These are phyloP conservation scores for Aspergillus costaricaensis DNA, from an alignment of 2,329 filamentous ascomycete species.

Conservation along the genomic window DNA sequence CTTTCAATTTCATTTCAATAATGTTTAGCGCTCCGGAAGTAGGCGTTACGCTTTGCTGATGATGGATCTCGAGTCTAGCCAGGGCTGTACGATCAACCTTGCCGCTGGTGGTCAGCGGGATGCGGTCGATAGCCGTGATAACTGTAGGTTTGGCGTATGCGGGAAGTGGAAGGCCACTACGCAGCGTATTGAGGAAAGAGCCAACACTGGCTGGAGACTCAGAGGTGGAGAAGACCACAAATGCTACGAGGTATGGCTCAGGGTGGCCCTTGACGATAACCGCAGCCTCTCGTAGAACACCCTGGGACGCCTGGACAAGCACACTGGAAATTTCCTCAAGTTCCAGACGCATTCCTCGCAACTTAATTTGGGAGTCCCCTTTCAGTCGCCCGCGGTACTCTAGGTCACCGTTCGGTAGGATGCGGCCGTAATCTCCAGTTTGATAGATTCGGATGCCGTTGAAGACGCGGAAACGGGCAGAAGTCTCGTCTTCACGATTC, in stretches of 20 bases:
- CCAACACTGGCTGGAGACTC: neutral
- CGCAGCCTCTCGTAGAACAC: slow-evolving; percentile 8
- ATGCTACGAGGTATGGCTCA: neutral
- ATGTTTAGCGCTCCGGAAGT: no score
- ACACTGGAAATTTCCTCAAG: slow-evolving; percentile 10
- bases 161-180: neutral
- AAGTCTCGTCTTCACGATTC: neutral
- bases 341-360: slow-evolving; percentile 13
- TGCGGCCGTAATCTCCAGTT: slow-evolving; percentile 14
- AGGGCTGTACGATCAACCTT: neutral
- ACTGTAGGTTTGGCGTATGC: neutral
- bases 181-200: neutral
- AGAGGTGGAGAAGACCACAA: neutral
- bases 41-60: no score
- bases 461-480: no score
- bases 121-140: neutral
- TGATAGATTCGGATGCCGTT: neutral
- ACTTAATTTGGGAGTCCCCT: slow-evolving; percentile 14
- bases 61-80: no score
- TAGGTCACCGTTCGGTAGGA: slow-evolving; percentile 11
- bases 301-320: slow-evolving; percentile 4
- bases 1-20: neutral
- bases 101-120: neutral
- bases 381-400: slow-evolving; percentile 11
- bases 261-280: neutral